Evolutionary conservation across 345 rosid species (phyloP), one percentile per base, ranked within the genome.

Genomic region (Aethionema arabicum): DNA sequence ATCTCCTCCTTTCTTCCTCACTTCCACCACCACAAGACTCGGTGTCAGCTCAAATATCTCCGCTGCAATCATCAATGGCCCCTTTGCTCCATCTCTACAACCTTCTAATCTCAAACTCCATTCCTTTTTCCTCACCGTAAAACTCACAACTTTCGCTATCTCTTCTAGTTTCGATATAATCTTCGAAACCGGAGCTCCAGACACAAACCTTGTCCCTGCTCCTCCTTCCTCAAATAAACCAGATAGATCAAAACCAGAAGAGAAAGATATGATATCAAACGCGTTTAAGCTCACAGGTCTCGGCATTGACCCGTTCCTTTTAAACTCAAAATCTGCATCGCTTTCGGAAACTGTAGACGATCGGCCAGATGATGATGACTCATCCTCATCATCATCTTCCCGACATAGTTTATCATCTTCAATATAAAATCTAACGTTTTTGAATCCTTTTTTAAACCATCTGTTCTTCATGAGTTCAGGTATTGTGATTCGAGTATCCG

Each of bases 1-100:
- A 33, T 88, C 80, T 11, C 98, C 98, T 37, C 91, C 87, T 78
- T 83, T 88, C 85, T 84, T 88, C 87, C 79, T 91, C 38, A 88
- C 85, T 74, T 91, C 95, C 63, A 91, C 84, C 32, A 91, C 85
- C 48, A 81, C 90, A 77, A 91, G 76, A 11, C 67, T 53, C 15
- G 90, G 69, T 8, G 87, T 86, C 47, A 85, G 44, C 66, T 82
- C 87, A 30, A 82, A 82, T 44, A 85, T 82, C 80, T 85, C 91
- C 4, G 87, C 85, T 0, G 81, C 84, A 49, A 85, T 77, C 8
- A 85, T 72, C 65, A 85, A 61, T 0, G 85, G 87, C 30, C 91
- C 91, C 9, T 80, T 82, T 16, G 69, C 81, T 2, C 93, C 89
- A 64, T 82, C 85, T 69, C 81, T 75, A 16, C 75, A 74, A 0